A percentile compares a stretch with the other conserved stretches of the same genome.
Evolutionary conservation across 2,329 filamentous ascomycete species (phyloP).

Genomic region (Aspergillus jensenii): DNA sequence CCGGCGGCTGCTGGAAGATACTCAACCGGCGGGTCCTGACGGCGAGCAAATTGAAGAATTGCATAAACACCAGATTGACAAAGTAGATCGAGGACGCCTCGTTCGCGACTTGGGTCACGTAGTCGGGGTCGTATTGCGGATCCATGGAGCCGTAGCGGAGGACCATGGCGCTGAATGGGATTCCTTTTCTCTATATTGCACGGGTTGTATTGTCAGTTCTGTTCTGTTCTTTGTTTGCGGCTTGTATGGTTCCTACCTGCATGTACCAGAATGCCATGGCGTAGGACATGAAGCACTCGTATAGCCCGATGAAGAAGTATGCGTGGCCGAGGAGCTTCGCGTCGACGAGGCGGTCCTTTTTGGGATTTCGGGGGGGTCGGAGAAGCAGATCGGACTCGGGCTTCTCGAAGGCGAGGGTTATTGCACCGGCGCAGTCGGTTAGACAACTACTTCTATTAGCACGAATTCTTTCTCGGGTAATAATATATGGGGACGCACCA

Average conservation of each 20-base stretch:
- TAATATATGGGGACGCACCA: conserved; percentile 42
- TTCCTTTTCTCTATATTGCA: conserved; percentile 47
- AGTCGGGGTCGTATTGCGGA: conserved; percentile 53
- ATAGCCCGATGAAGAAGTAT: conserved; percentile 69
- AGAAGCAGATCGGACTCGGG: conserved; percentile 74
- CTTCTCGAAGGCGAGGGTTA: conserved; percentile 72
- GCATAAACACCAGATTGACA: conserved; percentile 77
- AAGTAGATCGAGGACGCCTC: conserved; percentile 75
- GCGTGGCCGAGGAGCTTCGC: conserved; percentile 70
- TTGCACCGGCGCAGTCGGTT: conserved; percentile 73
- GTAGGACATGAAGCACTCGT: conserved; percentile 61
- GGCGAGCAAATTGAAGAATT: conserved; percentile 74
- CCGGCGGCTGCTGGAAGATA: conserved; percentile 71
- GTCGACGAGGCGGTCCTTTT: conserved; percentile 71
- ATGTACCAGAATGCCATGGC: conserved; percentile 69
- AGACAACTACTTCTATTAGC: conserved; percentile 54
- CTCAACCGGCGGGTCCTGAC: conserved; percentile 65
- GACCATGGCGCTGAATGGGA: conserved; percentile 66
- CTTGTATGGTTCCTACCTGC: neutral
- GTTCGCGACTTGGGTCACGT: conserved; percentile 52
- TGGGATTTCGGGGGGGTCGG: conserved; percentile 66
- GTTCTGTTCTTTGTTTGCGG: neutral
- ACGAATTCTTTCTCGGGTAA: too few relatives aligned
- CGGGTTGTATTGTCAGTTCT: neutral
- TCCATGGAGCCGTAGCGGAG: conserved; percentile 63